Base-by-base conservation (phyloP, 2,329 filamentous ascomycete genomes). In the Fusarium sp. region DNA sequence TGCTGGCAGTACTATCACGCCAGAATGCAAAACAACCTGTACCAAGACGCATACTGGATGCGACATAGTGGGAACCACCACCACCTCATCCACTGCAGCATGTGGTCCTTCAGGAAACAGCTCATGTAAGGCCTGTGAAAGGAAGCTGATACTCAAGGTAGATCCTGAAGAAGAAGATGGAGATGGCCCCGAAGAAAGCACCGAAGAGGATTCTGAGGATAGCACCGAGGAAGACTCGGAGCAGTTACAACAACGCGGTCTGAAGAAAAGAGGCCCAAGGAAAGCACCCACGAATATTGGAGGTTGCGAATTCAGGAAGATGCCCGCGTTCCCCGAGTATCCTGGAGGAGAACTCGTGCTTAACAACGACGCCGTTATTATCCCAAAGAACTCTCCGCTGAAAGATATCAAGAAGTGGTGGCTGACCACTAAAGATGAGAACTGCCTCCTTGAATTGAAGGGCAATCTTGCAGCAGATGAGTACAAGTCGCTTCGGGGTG, bases 41-140 rank as follows among this genome's bases (percentile, higher is more conserved):
- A 66, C 54, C 1, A 37, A 32, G 5, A 70, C 65, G 8, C 46
- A 68, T 3, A 70, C 65, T 0, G 65, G 65, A 7, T 70, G 65
- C 5, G 55, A 48, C 3, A 55, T 46, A 0, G 53, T 55, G 11
- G 67, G 67, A 1, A 41, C 44, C 0, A 70, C 67, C 0, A 66
- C 57, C 1, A 70, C 61, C 0, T 56, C 57, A 0, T 56, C 61
- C 13, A 55, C 62, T 7, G 54, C 3, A 11, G 57, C 32, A 0
- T 61, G 57, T 0, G 45, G 57, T 1, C 45, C 57, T 0, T 50
- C 57, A 2, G 57, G n/a, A 5, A 43, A 55, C 0, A 47, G 56
- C 15, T 19, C 30, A 14, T 56, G 52, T 6, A 25, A 6, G 4
- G 14, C 44, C 1, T 55, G 52, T n/a, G 8, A 4, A 7, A n/a